Conservation (phyloP, 345 rosid genomes). For the Raphanus sativus region DNA sequence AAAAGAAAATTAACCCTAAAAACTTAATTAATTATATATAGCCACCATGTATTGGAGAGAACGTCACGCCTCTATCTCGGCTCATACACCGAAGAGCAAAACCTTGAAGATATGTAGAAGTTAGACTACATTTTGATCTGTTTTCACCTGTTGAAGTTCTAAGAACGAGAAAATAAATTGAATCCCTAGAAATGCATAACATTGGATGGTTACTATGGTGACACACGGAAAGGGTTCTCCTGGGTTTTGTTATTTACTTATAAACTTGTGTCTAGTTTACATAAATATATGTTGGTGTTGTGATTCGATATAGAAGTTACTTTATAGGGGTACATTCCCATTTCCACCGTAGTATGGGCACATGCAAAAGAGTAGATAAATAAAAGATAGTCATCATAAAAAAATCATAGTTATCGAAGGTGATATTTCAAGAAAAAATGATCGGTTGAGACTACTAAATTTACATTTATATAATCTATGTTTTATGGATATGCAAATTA, state of each 20-base stretch:
- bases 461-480: background rate
- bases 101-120: conserved; percentile 4
- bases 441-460: background rate
- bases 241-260: background rate
- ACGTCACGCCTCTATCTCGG: conserved; percentile 46
- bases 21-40: conserved; percentile 9
- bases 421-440: background rate
- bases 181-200: conserved; percentile 24
- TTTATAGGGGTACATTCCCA: background rate
- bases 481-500: background rate
- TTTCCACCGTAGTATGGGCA: conserved; percentile 3
- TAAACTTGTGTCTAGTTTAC: background rate
- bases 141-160: conserved; percentile 16
- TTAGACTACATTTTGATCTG: conserved; percentile 12
- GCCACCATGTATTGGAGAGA: conserved; percentile 37
- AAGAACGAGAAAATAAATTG: conserved; percentile 24
- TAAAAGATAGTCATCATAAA: background rate
- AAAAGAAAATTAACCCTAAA: background rate
- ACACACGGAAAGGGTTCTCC: conserved; percentile 25
- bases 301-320: background rate
- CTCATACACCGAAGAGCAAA: conserved; percentile 34
- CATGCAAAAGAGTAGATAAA: background rate
- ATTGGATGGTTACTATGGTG: conserved; percentile 26
- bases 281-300: background rate
- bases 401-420: background rate